Evolutionary conservation across 495 filamentous ascomycete species (phyloP).

Genomic region (Ramalina peruviana): DNA sequence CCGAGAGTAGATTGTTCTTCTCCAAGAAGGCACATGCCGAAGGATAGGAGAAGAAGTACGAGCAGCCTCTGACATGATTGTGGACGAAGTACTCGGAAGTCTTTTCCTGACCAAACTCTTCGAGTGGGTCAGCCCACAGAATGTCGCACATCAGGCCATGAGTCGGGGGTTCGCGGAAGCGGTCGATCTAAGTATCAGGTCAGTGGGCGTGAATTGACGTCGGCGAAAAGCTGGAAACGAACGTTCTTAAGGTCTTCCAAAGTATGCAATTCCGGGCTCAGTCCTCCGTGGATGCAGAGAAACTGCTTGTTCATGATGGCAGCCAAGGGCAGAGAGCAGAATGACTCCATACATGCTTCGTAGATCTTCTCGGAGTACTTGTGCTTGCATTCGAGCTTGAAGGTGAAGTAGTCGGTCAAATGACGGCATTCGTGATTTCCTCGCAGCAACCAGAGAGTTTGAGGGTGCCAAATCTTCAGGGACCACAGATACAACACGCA

Average conservation of each 20-base stretch:
- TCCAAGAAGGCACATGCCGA: slow-evolving; percentile 96
- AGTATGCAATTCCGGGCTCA: slow-evolving; percentile 91
- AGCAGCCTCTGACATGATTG: slow-evolving; percentile 96
- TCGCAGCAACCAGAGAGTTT: slow-evolving; percentile 89
- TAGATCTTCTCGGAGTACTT: slow-evolving; percentile 96
- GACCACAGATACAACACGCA: slow-evolving; percentile 97
- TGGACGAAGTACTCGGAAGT: slow-evolving; percentile 93
- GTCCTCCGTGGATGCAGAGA: slow-evolving; percentile 90
- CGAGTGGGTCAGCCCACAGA: slow-evolving; percentile 95
- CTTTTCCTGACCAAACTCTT: slow-evolving; percentile 98
- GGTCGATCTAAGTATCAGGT: slow-evolving; percentile 58
- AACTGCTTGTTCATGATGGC: slow-evolving; percentile 99
- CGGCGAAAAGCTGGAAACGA: slow-evolving; percentile 18
- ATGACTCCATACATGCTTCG: slow-evolving; percentile 96
- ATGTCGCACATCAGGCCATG: slow-evolving; percentile 99
- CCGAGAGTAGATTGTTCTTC: slow-evolving; percentile 94
- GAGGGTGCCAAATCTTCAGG: slow-evolving; percentile 97
- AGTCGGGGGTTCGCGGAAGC: slow-evolving; percentile 92
- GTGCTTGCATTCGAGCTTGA: slow-evolving; percentile 98
- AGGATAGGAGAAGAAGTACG: slow-evolving; percentile 98
- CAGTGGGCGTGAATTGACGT: background rate
- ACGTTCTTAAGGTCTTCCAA: slow-evolving; percentile 84
- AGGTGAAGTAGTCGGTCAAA: slow-evolving; percentile 98
- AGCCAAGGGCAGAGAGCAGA: slow-evolving; percentile 85
- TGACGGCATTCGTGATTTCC: slow-evolving; percentile 98